These are phyloP conservation scores for Diaporthe eres DNA, from an alignment of 2,329 filamentous ascomycete species.

Conservation along the genomic window DNA sequence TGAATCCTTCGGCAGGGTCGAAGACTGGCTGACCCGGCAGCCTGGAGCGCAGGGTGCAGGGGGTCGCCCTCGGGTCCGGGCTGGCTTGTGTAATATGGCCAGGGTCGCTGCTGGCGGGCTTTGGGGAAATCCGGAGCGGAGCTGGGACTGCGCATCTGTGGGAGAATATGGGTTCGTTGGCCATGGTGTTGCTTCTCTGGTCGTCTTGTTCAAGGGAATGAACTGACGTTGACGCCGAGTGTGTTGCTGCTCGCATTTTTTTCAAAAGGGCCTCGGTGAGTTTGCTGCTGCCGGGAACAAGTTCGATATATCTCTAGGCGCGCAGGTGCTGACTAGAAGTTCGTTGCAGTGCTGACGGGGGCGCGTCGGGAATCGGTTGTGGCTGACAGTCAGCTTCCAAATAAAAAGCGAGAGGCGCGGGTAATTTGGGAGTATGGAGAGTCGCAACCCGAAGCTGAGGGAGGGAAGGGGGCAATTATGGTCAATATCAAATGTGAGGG, in stretches of 20 bases:
- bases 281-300: not conserved
- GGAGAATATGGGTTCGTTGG: conserved; percentile 12
- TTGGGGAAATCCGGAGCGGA: conserved; percentile 32
- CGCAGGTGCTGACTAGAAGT: not conserved
- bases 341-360: conserved; percentile 6
- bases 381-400: conserved; percentile 21
- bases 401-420: not conserved
- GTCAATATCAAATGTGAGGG: not conserved
- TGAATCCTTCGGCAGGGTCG: conserved; percentile 27
- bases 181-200: not conserved
- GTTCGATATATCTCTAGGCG: conserved; percentile 8
- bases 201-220: not conserved
- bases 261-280: not conserved
- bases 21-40: conserved; percentile 34
- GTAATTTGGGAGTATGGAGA: not conserved
- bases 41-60: conserved; percentile 28
- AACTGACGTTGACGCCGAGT: not conserved
- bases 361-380: not conserved
- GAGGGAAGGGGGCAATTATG: conserved; percentile 1
- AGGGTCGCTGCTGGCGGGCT: not conserved
- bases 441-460: not conserved
- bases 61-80: conserved; percentile 8
- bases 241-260: not conserved
- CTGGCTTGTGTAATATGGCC: not conserved
- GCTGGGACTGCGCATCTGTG: conserved; percentile 22